Evolutionary conservation across 2,329 filamentous ascomycete genomes (phyloP).

Genomic region (Colletotrichum sp.): DNA sequence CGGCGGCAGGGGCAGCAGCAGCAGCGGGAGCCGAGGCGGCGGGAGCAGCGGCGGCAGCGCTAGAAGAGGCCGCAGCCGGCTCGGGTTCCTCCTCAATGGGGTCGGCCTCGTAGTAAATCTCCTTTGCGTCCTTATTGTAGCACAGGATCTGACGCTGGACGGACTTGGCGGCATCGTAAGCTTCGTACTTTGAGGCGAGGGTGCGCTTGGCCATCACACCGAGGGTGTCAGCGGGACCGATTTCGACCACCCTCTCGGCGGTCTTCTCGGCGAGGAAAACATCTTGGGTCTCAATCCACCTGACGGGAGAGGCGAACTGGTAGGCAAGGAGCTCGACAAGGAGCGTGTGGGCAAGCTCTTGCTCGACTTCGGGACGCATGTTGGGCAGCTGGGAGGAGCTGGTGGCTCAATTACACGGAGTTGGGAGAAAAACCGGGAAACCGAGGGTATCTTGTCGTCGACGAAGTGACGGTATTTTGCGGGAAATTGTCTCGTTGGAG

Average conservation of each 20-base stretch:
- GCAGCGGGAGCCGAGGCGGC: constrained; percentile 57
- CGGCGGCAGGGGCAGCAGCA: constrained; percentile 59
- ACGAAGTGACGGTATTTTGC: not conserved
- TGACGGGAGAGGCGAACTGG: constrained; percentile 97
- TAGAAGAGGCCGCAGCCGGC: constrained; percentile 53
- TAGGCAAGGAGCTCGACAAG: constrained; percentile 99
- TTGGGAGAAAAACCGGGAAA: constrained; percentile 22
- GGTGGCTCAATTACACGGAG: constrained; percentile 19
- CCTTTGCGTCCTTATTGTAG: constrained; percentile 99
- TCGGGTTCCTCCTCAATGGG: constrained; percentile 90
- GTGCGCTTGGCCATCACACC: constrained; percentile 98
- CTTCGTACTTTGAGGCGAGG: constrained; percentile 95
- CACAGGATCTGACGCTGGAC: constrained; percentile 97
- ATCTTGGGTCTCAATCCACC: constrained; percentile 99
- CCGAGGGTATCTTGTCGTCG: constrained; percentile 16
- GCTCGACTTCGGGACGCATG: constrained; percentile 99
- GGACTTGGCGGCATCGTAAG: constrained; percentile 95
- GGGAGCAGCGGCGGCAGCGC: constrained; percentile 54
- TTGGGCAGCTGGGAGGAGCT: constrained; percentile 38
- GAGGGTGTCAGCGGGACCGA: constrained; percentile 94
- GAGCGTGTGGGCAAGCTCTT: constrained; percentile 97
- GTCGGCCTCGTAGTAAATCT: constrained; percentile 99
- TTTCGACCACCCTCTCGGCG: constrained; percentile 96
- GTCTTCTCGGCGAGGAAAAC: constrained; percentile 96
- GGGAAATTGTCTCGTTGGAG: not conserved